Percentiles rank a stretch among this genome's conserved stretches.
Evolutionary conservation across 768 basidiomycete genomes (phyloP).

Genomic region (Boletus rubropictus): DNA sequence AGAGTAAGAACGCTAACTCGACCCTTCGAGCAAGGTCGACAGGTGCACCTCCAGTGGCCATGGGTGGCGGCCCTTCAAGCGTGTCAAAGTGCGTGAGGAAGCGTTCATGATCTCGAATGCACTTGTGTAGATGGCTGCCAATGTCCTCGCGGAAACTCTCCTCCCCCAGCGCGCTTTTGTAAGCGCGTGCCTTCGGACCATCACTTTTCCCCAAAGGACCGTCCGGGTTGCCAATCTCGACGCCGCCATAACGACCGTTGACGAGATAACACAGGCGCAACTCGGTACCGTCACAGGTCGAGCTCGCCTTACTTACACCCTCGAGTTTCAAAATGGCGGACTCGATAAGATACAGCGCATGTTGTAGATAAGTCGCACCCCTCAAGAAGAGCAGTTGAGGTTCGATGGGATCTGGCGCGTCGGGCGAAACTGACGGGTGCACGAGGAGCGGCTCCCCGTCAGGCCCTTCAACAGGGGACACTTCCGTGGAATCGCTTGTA

Average conservation of each 20-base stretch:
- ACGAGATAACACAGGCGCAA: slow-evolving; percentile 71
- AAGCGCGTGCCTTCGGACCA: slow-evolving; percentile 58
- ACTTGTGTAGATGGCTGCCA: slow-evolving; percentile 56
- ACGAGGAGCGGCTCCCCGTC: slow-evolving; percentile 48
- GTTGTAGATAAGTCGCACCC: slow-evolving; percentile 77
- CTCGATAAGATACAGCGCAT: slow-evolving; percentile 73
- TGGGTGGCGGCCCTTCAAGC: slow-evolving; percentile 41
- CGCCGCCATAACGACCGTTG: slow-evolving; percentile 74
- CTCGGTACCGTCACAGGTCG: slow-evolving; percentile 61
- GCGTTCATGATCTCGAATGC: slow-evolving; percentile 78
- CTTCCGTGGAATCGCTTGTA: slow-evolving; percentile 45
- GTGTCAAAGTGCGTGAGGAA: slow-evolving; percentile 82
- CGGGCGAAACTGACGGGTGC: slow-evolving; percentile 71
- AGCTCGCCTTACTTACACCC: slow-evolving; percentile 51
- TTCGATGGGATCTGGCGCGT: slow-evolving; percentile 84
- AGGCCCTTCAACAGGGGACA: slow-evolving; percentile 37
- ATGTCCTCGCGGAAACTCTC: slow-evolving; percentile 57
- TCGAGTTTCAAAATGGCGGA: slow-evolving; percentile 65
- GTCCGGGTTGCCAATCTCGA: slow-evolving; percentile 76
- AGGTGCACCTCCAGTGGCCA: slow-evolving; percentile 11
- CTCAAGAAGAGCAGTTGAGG: slow-evolving; percentile 79
- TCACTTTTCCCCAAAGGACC: slow-evolving; percentile 62
- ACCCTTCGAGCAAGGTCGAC: slow-evolving; percentile 46
- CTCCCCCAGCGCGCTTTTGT: slow-evolving; percentile 53
- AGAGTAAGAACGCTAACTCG: slow-evolving; percentile 63